Evolutionary conservation across 2,329 filamentous ascomycete species (phyloP).

Genomic region (Chaetomiaceae sp.): DNA sequence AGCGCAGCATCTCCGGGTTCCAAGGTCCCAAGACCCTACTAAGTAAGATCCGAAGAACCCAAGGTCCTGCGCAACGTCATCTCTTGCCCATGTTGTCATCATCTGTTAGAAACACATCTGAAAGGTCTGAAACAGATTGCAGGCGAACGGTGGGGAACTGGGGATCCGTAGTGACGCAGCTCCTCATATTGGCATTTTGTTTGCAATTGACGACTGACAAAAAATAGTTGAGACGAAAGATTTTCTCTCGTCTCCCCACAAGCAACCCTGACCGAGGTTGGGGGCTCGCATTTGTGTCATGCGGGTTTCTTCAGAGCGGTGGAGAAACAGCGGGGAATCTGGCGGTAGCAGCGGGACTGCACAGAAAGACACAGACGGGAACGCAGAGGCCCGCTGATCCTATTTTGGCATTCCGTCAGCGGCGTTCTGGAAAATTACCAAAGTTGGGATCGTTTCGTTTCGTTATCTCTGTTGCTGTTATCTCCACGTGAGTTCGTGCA

Average conservation of each 20-base stretch:
- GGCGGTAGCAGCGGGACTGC: constrained; percentile 10
- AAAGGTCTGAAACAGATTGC: background rate
- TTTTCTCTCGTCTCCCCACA: too few species aligned
- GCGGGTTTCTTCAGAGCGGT: background rate
- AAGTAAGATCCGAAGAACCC: too few species aligned
- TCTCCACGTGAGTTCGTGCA: constrained; percentile 22
- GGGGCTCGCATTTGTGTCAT: background rate
- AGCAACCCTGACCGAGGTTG: too few species aligned
- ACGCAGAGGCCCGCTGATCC: background rate
- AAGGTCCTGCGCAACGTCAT: background rate
- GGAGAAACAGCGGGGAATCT: background rate
- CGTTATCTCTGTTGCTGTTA: constrained; percentile 7
- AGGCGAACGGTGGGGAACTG: background rate
- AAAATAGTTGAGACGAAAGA: too few species aligned
- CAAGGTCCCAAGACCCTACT: too few species aligned
- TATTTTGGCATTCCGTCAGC: constrained; percentile 7
- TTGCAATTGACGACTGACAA: background rate
- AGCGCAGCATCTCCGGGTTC: too few species aligned
- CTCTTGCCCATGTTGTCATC: background rate
- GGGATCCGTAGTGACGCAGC: background rate
- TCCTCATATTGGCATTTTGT: background rate
- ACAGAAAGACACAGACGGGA: too few species aligned
- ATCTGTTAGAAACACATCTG: too few species aligned
- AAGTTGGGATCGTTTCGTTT: background rate
- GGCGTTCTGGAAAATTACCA: constrained; percentile 16